Evolutionary conservation across 257 asterid genomes (phyloP).

Genomic region (Agastache rugosa): DNA sequence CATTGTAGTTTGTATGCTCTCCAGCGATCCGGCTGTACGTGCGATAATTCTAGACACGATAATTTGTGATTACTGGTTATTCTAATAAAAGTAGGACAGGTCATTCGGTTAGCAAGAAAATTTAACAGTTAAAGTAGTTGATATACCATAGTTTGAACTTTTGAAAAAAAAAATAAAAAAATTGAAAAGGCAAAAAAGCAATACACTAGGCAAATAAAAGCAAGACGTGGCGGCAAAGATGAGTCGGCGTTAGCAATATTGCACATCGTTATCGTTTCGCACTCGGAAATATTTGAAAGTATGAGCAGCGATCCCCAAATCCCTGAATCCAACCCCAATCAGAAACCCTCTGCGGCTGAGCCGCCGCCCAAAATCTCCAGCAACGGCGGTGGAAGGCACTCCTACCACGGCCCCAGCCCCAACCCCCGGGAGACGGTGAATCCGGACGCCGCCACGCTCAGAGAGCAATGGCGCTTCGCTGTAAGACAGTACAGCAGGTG

Average conservation of each 20-base stretch:
- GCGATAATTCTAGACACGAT: no score
- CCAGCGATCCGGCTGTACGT: no score
- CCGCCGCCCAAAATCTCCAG: slow-evolving; percentile 44
- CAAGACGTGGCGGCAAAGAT: not conserved
- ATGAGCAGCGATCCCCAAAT: slow-evolving; percentile 57
- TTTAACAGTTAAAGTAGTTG: no score
- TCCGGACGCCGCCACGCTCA: slow-evolving; percentile 83
- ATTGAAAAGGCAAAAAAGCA: not conserved
- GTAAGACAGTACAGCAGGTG: slow-evolving; percentile 80
- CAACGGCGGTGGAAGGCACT: slow-evolving; percentile 35
- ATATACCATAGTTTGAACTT: no score
- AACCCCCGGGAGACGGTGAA: slow-evolving; percentile 72
- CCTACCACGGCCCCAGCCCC: slow-evolving; percentile 48
- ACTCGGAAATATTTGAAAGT: not conserved
- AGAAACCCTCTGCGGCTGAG: slow-evolving; percentile 37
- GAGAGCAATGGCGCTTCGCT: slow-evolving; percentile 91
- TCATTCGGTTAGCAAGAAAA: no score
- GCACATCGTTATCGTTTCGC: not conserved
- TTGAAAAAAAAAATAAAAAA: not conserved
- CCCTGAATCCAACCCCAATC: slow-evolving; percentile 45
- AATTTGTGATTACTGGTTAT: no score
- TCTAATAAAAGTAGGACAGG: no score
- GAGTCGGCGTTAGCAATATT: not conserved
- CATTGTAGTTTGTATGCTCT: no score
- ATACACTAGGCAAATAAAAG: not conserved